Conservation (phyloP, 139 green algal species). For the Chlorella sp. region DNA sequence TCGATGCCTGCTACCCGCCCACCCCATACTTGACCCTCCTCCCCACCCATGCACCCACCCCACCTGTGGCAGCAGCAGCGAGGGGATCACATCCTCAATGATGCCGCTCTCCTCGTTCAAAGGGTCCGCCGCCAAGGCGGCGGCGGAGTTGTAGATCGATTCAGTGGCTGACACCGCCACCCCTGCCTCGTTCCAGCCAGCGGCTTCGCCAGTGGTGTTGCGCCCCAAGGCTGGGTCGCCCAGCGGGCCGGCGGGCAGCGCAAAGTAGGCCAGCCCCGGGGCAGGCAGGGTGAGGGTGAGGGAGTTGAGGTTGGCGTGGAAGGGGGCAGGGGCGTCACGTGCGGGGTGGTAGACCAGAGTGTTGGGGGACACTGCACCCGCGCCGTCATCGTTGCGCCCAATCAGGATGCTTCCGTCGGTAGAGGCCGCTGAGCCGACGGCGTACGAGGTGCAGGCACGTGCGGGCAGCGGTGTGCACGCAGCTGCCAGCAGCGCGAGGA, state of each 20-base stretch:
- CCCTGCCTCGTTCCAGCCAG: constrained; percentile 18
- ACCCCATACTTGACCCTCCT: no score
- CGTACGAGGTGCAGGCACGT: constrained; percentile 11
- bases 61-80: constrained; percentile 37
- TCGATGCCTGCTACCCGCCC: background rate
- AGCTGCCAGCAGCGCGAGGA: background rate
- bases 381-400: constrained; percentile 33
- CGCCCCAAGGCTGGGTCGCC: background rate
- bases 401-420: constrained; percentile 20
- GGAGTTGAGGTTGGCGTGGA: constrained; percentile 11
- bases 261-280: constrained; percentile 19
- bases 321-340: background rate
- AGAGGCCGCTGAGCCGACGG: background rate
- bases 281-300: constrained; percentile 8
- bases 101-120: constrained; percentile 9
- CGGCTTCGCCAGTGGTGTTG: constrained; percentile 26
- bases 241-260: constrained; percentile 20
- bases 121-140: constrained; percentile 20
- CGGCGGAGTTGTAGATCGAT: constrained; percentile 33
- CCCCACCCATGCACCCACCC: no score
- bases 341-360: constrained; percentile 15
- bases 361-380: constrained; percentile 1
- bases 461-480: background rate
- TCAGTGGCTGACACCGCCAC: constrained; percentile 27
- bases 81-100: constrained; percentile 38